Conservation (phyloP, 305 asterid genomes). For the Solanum hybrid region DNA sequence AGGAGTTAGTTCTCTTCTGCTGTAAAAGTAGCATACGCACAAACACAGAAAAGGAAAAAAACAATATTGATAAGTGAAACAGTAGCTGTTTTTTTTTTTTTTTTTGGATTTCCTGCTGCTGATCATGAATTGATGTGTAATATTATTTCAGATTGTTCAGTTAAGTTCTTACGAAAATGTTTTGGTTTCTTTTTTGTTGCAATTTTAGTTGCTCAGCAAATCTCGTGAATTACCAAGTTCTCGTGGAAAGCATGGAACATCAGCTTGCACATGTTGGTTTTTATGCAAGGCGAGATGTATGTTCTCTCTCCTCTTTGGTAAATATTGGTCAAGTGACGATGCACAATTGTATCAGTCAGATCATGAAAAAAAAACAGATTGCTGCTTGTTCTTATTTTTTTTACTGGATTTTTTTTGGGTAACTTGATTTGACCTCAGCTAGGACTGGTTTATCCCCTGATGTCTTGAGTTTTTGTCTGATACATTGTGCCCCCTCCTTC, state of each 20-base stretch:
- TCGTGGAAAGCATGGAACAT: constrained; percentile 92
- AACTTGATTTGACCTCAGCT: not conserved
- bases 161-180: not conserved
- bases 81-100: not conserved
- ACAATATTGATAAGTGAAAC: not conserved
- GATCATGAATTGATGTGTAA: not conserved
- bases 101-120: not conserved
- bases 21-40: not conserved
- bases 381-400: not conserved
- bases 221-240: constrained; percentile 91
- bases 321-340: not conserved
- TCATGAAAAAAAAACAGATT: not conserved
- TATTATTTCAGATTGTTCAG: not conserved
- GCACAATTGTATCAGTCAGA: constrained; percentile 1
- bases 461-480: not conserved
- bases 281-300: constrained; percentile 88
- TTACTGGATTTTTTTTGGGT: not conserved
- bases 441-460: not conserved
- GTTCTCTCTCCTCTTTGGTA: constrained; percentile 16
- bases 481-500: not conserved
- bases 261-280: constrained; percentile 83
- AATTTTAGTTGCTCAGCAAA: constrained; percentile 75
- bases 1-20: not conserved
- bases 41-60: not conserved
- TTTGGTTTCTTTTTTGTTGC: constrained; percentile 15